These are phyloP conservation scores for Nothophoma quercina DNA, from an alignment of 2,329 filamentous ascomycete genomes.

Conservation along the genomic window DNA sequence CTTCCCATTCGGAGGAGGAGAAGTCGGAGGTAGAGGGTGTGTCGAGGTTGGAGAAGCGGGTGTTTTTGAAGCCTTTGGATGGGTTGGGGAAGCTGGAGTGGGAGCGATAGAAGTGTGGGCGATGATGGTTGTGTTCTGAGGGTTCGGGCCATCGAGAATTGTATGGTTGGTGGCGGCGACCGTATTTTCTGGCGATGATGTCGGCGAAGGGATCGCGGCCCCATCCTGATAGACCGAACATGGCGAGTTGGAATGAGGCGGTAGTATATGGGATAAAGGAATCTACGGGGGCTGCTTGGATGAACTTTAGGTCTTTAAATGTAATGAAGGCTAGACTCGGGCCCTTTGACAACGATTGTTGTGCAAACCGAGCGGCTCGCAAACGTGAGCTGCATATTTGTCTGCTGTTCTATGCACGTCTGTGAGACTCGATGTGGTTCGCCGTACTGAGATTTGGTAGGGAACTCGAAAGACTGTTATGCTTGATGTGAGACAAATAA, in stretches of 20 bases:
- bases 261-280: too few relatives aligned
- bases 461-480: not conserved
- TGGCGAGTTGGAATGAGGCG: too few relatives aligned
- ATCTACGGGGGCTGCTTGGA: too few relatives aligned
- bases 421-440: not conserved
- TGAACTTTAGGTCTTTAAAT: too few relatives aligned
- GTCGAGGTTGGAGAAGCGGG: not conserved
- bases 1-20: not conserved
- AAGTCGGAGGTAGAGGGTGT: not conserved
- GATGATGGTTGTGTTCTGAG: too few relatives aligned
- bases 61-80: not conserved
- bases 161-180: too few relatives aligned
- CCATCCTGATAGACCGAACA: too few relatives aligned
- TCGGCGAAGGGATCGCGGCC: too few relatives aligned
- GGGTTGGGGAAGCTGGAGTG: too few relatives aligned
- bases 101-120: too few relatives aligned
- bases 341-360: conserved; percentile 3
- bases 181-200: too few relatives aligned
- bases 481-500: not conserved
- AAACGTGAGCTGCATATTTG: conserved; percentile 1
- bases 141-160: too few relatives aligned
- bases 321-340: conserved; percentile 1
- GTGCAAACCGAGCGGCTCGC: conserved; percentile 6
- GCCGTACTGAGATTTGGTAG: not conserved
- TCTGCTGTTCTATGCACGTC: conserved; percentile 2